phyloP scores from a whole-genome alignment of 2,329 filamentous ascomycete genomes.

The Trichophaea hybrida region DNA sequence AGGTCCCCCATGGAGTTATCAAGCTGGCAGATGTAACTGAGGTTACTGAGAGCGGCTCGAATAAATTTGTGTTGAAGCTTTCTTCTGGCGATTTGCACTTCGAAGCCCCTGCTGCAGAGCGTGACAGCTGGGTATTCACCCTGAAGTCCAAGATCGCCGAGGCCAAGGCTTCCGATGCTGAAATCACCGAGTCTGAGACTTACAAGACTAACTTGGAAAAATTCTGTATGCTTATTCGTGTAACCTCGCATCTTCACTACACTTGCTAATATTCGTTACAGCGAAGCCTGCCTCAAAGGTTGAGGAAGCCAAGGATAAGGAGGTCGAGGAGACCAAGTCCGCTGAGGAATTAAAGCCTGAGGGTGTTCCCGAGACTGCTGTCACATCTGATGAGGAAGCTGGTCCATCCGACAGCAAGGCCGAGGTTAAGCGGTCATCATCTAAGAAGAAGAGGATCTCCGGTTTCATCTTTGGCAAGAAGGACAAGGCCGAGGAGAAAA shows the following conservation, averaged over 20 bases:
- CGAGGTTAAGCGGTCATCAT: conserved; percentile 49
- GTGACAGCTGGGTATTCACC: conserved; percentile 81
- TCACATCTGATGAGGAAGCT: conserved; percentile 21
- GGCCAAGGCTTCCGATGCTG: conserved; percentile 65
- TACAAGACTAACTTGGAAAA: conserved; percentile 80
- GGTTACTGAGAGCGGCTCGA: conserved; percentile 56
- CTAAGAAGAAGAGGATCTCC: conserved; percentile 44
- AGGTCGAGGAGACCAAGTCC: conserved; percentile 30
- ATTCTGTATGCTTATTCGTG: conserved; percentile 33
- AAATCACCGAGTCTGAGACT: conserved; percentile 60
- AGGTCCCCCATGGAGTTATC: conserved; percentile 69
- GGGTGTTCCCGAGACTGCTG: conserved; percentile 4
- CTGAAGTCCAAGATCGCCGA: conserved; percentile 70
- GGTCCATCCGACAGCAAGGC: conserved; percentile 43
- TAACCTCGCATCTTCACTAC: not conserved
- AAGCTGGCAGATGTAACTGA: conserved; percentile 60
- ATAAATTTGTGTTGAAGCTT: conserved; percentile 69
- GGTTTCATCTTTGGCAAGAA: conserved; percentile 47
- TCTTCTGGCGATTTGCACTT: conserved; percentile 88
- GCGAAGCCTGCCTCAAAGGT: conserved; percentile 33
- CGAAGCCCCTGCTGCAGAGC: conserved; percentile 64
- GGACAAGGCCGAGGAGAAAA: conserved; percentile 30
- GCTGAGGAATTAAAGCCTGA: conserved; percentile 23
- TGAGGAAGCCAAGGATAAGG: conserved; percentile 30
- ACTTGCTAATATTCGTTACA: conserved; percentile 19